phyloP scores from a whole-genome alignment of 2,329 filamentous ascomycete species.

The Fusarium sp. region DNA sequence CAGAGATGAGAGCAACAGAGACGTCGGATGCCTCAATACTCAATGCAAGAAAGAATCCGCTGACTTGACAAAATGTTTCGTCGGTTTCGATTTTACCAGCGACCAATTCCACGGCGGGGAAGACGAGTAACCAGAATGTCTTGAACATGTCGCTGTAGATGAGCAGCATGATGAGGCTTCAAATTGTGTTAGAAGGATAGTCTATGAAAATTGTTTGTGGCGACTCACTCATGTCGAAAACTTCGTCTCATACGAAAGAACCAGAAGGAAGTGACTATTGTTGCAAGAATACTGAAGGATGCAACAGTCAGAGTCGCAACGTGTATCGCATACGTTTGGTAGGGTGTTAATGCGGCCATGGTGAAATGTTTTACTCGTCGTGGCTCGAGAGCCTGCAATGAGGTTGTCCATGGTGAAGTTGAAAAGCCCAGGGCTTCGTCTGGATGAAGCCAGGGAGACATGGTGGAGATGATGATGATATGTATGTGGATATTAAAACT shows the following conservation, averaged over 20 bases:
- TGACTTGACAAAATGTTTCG: conserved; percentile 72
- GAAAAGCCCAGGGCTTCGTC: conserved; percentile 10
- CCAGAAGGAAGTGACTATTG: conserved; percentile 72
- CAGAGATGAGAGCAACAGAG: conserved; percentile 76
- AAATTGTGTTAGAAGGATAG: conserved; percentile 12
- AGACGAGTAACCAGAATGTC: conserved; percentile 74
- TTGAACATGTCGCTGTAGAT: conserved; percentile 79
- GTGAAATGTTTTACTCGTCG: conserved; percentile 30
- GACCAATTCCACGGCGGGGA: conserved; percentile 68
- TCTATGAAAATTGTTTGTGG: neutral
- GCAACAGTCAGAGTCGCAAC: conserved; percentile 55
- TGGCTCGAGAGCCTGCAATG: conserved; percentile 25
- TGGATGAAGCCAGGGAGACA: conserved; percentile 36
- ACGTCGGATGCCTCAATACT: conserved; percentile 78
- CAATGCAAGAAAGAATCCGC: conserved; percentile 73
- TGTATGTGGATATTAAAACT: conserved; percentile 1
- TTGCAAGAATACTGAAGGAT: conserved; percentile 66
- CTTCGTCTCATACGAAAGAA: conserved; percentile 78
- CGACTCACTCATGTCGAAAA: conserved; percentile 70
- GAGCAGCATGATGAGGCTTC: conserved; percentile 77
- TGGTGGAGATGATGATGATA: conserved; percentile 20
- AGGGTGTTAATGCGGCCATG: conserved; percentile 22
- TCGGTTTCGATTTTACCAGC: conserved; percentile 61
- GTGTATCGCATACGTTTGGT: conserved; percentile 42
- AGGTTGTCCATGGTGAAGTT: conserved; percentile 25